phyloP scores from a whole-genome alignment of 441 rosid species.

The Rhodomyrtus psidioides region DNA sequence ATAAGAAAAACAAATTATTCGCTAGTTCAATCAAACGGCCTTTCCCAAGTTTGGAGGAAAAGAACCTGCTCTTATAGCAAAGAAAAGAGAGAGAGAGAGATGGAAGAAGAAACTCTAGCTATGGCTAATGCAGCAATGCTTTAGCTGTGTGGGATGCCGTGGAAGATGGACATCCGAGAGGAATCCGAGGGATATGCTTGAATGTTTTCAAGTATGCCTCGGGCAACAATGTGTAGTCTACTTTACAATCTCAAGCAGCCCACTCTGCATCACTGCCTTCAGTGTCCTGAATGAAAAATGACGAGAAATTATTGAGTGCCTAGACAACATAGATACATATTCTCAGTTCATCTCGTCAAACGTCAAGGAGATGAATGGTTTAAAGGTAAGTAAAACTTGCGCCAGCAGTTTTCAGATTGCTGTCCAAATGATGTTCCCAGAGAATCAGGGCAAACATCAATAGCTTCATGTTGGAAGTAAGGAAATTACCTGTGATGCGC shows the following conservation, averaged over 20 bases:
- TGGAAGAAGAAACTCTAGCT: background rate
- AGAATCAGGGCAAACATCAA: background rate
- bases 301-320: background rate
- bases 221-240: background rate
- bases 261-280: slow-evolving; percentile 47
- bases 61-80: background rate
- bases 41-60: background rate
- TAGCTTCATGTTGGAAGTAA: background rate
- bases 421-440: background rate
- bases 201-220: background rate
- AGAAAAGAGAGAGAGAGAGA: background rate
- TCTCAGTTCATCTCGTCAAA: background rate
- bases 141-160: background rate
- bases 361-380: too few species aligned
- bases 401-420: background rate
- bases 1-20: background rate
- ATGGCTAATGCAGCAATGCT: background rate
- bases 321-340: background rate
- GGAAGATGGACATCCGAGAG: background rate
- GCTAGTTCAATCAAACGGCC: background rate
- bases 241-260: slow-evolving; percentile 23
- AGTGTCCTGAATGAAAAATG: slow-evolving; percentile 19
- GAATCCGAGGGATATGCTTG: background rate
- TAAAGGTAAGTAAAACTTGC: background rate
- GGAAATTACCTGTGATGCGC: slow-evolving; percentile 32